Conservation (phyloP, 2,329 filamentous ascomycete genomes). For the Raffaelea ambrosiae region DNA sequence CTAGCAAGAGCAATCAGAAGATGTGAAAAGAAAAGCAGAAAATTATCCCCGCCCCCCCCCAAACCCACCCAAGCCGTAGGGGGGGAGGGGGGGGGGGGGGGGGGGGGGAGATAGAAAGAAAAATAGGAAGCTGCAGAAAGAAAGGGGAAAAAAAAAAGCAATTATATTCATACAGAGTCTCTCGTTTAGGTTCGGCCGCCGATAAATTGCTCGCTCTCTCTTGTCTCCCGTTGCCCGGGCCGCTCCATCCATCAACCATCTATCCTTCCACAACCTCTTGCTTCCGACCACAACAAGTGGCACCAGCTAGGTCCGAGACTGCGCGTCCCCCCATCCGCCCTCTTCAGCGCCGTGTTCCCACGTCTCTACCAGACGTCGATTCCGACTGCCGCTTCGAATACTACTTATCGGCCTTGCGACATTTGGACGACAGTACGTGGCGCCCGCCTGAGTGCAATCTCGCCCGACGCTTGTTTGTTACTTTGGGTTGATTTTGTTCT, state of each 20-base stretch:
- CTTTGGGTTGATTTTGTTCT: background rate
- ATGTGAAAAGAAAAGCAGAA: background rate
- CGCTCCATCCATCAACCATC: background rate
- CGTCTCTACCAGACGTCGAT: no score
- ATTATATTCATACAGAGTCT: slow-evolving; percentile 60
- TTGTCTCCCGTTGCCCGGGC: background rate
- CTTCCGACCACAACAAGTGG: background rate
- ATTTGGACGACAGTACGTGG: background rate
- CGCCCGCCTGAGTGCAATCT: background rate
- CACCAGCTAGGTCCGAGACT: background rate
- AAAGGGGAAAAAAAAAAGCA: slow-evolving; percentile 35
- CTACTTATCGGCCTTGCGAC: no score
- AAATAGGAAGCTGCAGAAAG: background rate
- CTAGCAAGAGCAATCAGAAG: slow-evolving; percentile 54
- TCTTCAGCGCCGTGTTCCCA: no score
- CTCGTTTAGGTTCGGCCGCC: slow-evolving; percentile 88
- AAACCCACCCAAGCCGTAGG: no score
- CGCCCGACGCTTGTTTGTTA: background rate
- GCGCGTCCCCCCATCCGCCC: no score
- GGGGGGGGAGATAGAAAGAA: background rate
- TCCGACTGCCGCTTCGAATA: no score
- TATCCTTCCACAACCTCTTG: background rate
- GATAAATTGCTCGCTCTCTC: slow-evolving; percentile 46
- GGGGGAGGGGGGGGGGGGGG: no score
- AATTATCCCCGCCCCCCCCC: no score